These are phyloP conservation scores for Kuraishia piskuri DNA, from an alignment of 805 yeast genomes.

Conservation along the genomic window DNA sequence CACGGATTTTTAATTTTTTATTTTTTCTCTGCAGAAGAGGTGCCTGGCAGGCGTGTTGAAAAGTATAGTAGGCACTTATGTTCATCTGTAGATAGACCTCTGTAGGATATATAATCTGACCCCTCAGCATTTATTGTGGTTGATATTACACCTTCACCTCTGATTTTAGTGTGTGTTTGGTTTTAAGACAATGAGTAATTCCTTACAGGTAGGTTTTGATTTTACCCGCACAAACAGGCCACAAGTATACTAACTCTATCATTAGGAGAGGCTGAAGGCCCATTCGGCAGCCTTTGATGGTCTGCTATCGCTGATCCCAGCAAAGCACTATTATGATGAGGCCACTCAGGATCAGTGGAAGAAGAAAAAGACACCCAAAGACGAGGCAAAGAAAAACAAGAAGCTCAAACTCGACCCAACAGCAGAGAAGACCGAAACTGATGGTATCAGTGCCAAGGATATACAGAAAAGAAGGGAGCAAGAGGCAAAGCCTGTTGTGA, in stretches of 20 bases:
- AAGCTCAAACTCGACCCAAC: slow-evolving; percentile 72
- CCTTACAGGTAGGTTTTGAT: slow-evolving; percentile 52
- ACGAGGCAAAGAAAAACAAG: slow-evolving; percentile 52
- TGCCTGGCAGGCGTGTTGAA: background rate
- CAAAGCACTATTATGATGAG: slow-evolving; percentile 88
- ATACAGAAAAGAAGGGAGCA: slow-evolving; percentile 46
- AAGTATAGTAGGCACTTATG: background rate
- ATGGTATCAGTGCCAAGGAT: slow-evolving; percentile 50
- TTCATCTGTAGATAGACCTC: background rate
- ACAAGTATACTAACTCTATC: background rate
- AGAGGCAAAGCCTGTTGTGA: slow-evolving; percentile 39
- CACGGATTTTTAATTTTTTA: background rate
- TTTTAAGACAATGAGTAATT: slow-evolving; percentile 35
- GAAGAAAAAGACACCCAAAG: slow-evolving; percentile 66
- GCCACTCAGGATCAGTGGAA: slow-evolving; percentile 89
- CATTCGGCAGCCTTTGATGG: slow-evolving; percentile 85
- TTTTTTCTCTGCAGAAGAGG: background rate
- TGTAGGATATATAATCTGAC: background rate
- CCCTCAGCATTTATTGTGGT: background rate
- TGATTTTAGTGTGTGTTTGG: background rate
- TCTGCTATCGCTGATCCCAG: slow-evolving; percentile 82
- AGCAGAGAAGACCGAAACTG: slow-evolving; percentile 32
- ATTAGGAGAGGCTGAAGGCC: slow-evolving; percentile 64
- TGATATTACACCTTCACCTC: background rate
- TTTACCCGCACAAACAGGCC: too few species aligned